Percentiles rank a stretch among this genome's conserved stretches.
Evolutionary conservation across 2,329 filamentous ascomycete species (phyloP).

Genomic region (Penicillium sp.): DNA sequence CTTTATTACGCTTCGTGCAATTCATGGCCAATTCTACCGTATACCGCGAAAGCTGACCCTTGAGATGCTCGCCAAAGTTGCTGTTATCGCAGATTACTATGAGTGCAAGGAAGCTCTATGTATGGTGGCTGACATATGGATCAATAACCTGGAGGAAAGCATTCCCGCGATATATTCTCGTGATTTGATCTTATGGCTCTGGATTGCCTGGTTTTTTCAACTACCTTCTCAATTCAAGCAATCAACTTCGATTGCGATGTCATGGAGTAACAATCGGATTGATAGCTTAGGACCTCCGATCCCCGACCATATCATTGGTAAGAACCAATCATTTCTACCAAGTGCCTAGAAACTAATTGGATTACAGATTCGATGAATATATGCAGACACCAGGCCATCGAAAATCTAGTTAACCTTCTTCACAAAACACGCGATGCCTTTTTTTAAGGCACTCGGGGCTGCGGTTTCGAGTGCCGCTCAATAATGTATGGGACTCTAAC

Average conservation of each 20-base stretch:
- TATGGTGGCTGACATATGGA: conserved; percentile 14
- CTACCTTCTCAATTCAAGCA: conserved; percentile 11
- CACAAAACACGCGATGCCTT: neutral
- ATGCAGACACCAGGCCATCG: neutral
- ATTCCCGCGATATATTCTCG: neutral
- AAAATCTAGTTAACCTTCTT: neutral
- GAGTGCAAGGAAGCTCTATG: neutral
- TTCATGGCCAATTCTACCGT: conserved; percentile 2
- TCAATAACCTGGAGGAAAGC: conserved; percentile 8
- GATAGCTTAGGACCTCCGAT: neutral
- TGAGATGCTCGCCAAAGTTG: conserved; percentile 1
- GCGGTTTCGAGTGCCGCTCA: no score
- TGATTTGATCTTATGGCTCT: conserved; percentile 7
- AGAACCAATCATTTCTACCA: neutral
- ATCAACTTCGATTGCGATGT: neutral
- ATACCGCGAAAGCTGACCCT: conserved; percentile 4
- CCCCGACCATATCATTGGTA: neutral
- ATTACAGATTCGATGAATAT: neutral
- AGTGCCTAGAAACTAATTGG: neutral
- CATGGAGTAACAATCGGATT: neutral
- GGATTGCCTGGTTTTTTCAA: conserved; percentile 16
- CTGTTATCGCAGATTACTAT: conserved; percentile 1
- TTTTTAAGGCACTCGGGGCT: no score
- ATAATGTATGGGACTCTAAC: no score
- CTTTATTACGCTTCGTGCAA: conserved; percentile 1